Conservation (phyloP, 2,329 filamentous ascomycete species). For the Colletotrichum sp. region DNA sequence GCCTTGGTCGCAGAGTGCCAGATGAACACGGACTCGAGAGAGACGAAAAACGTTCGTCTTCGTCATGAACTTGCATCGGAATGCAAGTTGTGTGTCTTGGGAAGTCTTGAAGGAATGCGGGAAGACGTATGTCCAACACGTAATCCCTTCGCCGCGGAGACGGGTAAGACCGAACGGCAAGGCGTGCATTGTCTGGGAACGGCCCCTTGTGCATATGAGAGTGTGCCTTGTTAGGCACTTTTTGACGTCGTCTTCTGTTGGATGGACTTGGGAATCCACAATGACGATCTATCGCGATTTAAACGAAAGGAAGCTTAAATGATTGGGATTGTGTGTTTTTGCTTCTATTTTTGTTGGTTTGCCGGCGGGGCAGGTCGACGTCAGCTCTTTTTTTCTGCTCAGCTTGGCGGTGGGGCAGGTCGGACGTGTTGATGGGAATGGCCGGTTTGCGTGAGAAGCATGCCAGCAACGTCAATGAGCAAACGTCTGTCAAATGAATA, state of each 20-base stretch:
- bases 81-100: neutral
- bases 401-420: neutral
- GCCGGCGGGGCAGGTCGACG: neutral
- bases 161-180: neutral
- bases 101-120: neutral
- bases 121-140: neutral
- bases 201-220: neutral
- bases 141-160: neutral
- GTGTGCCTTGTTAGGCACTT: neutral
- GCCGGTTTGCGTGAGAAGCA: neutral
- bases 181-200: neutral
- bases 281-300: neutral
- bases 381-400: neutral
- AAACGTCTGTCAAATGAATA: neutral
- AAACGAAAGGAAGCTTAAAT: neutral
- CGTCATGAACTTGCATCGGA: neutral
- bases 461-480: neutral
- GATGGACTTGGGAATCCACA: neutral
- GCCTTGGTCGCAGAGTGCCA: neutral
- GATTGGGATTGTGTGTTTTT: neutral
- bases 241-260: neutral
- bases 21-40: neutral
- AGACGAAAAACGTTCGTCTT: neutral
- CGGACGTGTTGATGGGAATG: neutral
- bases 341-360: neutral